Conservation (phyloP, 148 eudicot genomes). For the Linanthus parryae region DNA sequence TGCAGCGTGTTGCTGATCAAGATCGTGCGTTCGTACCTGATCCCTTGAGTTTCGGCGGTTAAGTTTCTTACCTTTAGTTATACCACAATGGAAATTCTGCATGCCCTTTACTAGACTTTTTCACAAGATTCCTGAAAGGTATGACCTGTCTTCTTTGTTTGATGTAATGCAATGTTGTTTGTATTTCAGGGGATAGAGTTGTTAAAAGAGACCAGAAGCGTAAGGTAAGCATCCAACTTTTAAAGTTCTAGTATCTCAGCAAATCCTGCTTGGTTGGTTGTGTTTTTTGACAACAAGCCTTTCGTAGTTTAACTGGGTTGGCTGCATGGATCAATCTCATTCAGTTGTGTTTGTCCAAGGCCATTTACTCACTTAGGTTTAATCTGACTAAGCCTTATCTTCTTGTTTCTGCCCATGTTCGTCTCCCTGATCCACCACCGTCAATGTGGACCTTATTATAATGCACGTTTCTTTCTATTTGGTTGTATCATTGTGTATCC, state of each 20-base stretch:
- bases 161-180: background rate
- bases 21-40: constrained; percentile 79
- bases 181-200: constrained; percentile 61
- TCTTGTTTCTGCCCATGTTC: too few relatives aligned
- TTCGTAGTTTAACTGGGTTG: background rate
- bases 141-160: background rate
- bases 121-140: background rate
- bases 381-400: too few relatives aligned
- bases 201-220: constrained; percentile 91
- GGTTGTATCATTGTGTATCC: too few relatives aligned
- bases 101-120: background rate
- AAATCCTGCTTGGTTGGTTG: background rate
- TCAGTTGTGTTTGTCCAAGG: too few relatives aligned
- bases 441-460: too few relatives aligned
- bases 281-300: background rate
- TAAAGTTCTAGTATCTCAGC: background rate
- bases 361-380: too few relatives aligned
- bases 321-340: too few relatives aligned
- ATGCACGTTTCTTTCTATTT: too few relatives aligned
- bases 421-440: too few relatives aligned
- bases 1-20: constrained; percentile 63
- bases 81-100: background rate
- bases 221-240: constrained; percentile 35
- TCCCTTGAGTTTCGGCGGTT: constrained; percentile 70
- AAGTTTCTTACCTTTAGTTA: too few relatives aligned